Conservation (phyloP, 202 grass and related monocot genomes). For the Bolboschoenoplectus hybrid region DNA sequence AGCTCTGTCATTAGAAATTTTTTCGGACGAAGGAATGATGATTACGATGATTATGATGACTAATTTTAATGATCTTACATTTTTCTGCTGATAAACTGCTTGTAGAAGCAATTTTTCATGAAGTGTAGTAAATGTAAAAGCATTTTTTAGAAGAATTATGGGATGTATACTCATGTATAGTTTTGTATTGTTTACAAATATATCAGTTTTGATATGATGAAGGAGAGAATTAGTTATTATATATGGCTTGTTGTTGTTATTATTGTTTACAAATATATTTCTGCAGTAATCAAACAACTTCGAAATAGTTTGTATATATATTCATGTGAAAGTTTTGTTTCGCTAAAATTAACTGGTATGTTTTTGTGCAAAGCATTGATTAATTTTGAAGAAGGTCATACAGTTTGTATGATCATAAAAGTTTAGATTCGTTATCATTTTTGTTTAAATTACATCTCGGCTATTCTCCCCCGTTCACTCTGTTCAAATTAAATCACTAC, state of each 20-base stretch:
- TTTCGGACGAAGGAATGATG: constrained; percentile 44
- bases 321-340: too few species aligned
- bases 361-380: not conserved
- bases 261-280: too few species aligned
- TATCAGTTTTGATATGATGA: not conserved
- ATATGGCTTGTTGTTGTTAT: not conserved
- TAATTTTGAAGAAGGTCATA: not conserved
- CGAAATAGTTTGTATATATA: too few species aligned
- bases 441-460: too few species aligned
- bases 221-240: not conserved
- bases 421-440: not conserved
- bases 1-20: constrained; percentile 64
- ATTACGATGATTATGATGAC: constrained; percentile 72
- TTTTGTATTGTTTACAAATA: constrained; percentile 16
- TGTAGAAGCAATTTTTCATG: constrained; percentile 25
- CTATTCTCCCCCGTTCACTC: too few species aligned
- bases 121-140: constrained; percentile 20
- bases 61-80: constrained; percentile 23
- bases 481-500: too few species aligned
- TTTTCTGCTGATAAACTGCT: not conserved
- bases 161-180: constrained; percentile 19
- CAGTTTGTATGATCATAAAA: not conserved
- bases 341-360: not conserved
- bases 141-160: constrained; percentile 14
- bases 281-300: too few species aligned